Evolutionary conservation across 2,329 filamentous ascomycete species (phyloP).

Genomic region (Aureobasidium melanogenum): DNA sequence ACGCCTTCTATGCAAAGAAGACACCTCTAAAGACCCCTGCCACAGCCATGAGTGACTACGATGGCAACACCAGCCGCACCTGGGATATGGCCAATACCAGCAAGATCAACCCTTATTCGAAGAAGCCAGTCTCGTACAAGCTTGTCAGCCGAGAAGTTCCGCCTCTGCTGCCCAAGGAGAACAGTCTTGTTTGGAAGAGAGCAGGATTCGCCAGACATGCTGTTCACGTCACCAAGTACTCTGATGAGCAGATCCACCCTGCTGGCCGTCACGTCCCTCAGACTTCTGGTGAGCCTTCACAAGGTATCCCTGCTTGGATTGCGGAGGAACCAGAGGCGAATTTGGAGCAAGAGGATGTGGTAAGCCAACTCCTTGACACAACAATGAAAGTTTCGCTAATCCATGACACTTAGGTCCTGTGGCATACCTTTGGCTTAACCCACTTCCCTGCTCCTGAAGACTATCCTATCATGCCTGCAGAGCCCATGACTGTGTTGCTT

Average conservation of each 20-base stretch:
- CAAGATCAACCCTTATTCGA: slow-evolving; percentile 76
- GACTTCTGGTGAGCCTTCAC: slow-evolving; percentile 69
- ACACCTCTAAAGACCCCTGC: slow-evolving; percentile 66
- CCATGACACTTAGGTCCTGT: slow-evolving; percentile 42
- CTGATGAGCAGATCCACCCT: slow-evolving; percentile 73
- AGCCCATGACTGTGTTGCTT: slow-evolving; percentile 70
- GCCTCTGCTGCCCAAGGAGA: slow-evolving; percentile 66
- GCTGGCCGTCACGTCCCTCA: slow-evolving; percentile 83
- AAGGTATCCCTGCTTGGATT: slow-evolving; percentile 69
- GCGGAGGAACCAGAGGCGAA: slow-evolving; percentile 54
- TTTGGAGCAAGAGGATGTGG: slow-evolving; percentile 62
- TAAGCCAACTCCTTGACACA: background rate
- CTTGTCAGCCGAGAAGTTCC: slow-evolving; percentile 81
- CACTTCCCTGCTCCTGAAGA: slow-evolving; percentile 87
- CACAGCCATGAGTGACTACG: slow-evolving; percentile 67
- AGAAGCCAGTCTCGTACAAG: slow-evolving; percentile 81
- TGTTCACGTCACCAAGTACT: slow-evolving; percentile 80
- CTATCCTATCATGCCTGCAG: slow-evolving; percentile 76
- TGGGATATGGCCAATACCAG: slow-evolving; percentile 87
- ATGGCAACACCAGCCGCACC: slow-evolving; percentile 67
- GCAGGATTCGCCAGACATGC: slow-evolving; percentile 82
- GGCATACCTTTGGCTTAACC: slow-evolving; percentile 88
- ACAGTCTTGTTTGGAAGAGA: slow-evolving; percentile 77
- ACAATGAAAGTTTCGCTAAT: background rate
- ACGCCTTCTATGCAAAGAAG: slow-evolving; percentile 79